Evolutionary conservation across 1,284 basidiomycete genomes (phyloP).

Genomic region (Athelia psychrophila): DNA sequence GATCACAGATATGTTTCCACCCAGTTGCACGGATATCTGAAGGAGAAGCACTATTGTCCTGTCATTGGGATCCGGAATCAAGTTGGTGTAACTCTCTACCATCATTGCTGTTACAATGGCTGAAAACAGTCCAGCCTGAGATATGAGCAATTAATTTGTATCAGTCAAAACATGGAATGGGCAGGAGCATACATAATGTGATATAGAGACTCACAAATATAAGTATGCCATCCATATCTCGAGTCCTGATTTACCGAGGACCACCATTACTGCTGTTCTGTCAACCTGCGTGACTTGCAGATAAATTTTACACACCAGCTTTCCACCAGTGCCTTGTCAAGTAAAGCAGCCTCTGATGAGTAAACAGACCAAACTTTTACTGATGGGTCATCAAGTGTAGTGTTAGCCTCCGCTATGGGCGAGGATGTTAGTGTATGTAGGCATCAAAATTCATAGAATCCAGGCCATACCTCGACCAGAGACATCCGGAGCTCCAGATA

Average conservation of each 20-base stretch:
- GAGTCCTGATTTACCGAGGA: conserved; percentile 28
- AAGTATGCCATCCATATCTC: conserved; percentile 41
- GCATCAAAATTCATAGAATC: no score
- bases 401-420: no score
- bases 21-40: conserved; percentile 29
- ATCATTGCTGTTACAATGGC: conserved; percentile 42
- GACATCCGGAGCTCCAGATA: no score
- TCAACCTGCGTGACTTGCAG: no score
- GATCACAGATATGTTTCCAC: conserved; percentile 8
- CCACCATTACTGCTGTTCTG: no score
- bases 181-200: background rate
- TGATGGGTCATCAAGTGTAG: no score
- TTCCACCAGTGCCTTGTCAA: conserved; percentile 28
- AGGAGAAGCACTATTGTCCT: conserved; percentile 27
- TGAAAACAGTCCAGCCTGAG: conserved; percentile 39
- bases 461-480: no score
- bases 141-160: background rate
- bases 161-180: background rate
- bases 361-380: conserved; percentile 37
- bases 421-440: no score
- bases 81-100: conserved; percentile 36
- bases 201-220: conserved; percentile 31
- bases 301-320: no score
- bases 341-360: conserved; percentile 30
- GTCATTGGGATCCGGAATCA: conserved; percentile 31